Base-by-base conservation (phyloP, 352 stramenopile genomes). In the Pythium aristosporum region DNA sequence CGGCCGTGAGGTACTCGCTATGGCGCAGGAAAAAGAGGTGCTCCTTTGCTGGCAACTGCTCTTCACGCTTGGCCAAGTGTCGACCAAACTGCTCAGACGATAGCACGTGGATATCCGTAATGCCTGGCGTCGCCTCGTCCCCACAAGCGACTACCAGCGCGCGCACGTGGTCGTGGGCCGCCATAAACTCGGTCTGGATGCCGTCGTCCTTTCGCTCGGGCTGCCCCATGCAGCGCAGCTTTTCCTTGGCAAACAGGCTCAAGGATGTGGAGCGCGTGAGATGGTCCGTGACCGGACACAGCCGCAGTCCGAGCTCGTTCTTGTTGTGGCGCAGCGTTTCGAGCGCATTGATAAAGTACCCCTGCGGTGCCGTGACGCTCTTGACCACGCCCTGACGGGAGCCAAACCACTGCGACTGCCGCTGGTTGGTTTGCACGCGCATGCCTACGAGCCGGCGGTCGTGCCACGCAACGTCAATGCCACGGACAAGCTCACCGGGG, bases 331-430 rank as follows among this genome's bases (percentile, higher is more conserved):
- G 30, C 11, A 62, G 57, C 21, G 49, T 36, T 18, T 67, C 54
- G 36, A 67, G 36, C 2, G 63, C 63, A 28, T 77, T 74, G 32
- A 77, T 41, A 44, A 65, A 67, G 42, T 74, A 71, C 8, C 63
- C 63, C 37, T 66, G 55, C 8, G 70, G 70, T 2, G 70, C 65
- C 18, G 61, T 72, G 8, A 77, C 54, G 8, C 32, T 68, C 44
- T 77, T 69, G 37, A 77, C 41, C 5, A 68, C 36, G 12, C 70
- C 70, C 12, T 48, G 36, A 16, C 60, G 63, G 10, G 50, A 21
- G 47, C 70, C 70, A 67, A 74, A 77, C 57, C 66, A 77, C 34
- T 57, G 70, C 57, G 70, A 74, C 49, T 70, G 63, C 32, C 70
- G 70, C 34, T 72, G 68, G 57, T 77, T 77, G 9, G 66, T 77